Percentiles rank a stretch among this genome's conserved stretches.
Evolutionary conservation across 2,329 filamentous ascomycete species (phyloP).

Genomic region (Cadophora luteo-olivacea): DNA sequence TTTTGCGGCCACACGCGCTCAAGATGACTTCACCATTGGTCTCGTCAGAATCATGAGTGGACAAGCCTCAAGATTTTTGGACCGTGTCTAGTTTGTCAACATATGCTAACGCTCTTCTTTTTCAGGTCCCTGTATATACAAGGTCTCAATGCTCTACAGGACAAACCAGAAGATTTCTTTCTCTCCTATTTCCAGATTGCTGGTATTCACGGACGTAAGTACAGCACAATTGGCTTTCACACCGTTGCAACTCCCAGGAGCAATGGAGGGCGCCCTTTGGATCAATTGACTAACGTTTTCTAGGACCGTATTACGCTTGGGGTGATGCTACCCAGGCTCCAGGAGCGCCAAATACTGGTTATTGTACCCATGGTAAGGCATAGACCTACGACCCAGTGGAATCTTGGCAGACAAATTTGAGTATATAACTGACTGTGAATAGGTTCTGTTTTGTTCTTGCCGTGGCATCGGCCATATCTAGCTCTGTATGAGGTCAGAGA

Average conservation of each 20-base stretch:
- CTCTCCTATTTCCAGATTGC: constrained; percentile 39
- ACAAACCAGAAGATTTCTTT: constrained; percentile 26
- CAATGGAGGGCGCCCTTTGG: background rate
- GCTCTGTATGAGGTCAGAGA: constrained; percentile 58
- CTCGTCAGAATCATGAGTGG: background rate
- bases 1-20: background rate
- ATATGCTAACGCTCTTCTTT: constrained; percentile 18
- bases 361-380: constrained; percentile 40
- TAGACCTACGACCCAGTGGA: background rate
- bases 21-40: background rate
- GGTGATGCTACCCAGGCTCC: constrained; percentile 32
- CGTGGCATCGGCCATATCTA: constrained; percentile 63
- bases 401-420: background rate
- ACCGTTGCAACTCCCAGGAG: background rate
- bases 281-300: constrained; percentile 32
- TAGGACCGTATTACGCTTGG: constrained; percentile 39
- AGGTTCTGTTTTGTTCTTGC: constrained; percentile 40
- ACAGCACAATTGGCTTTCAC: background rate
- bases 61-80: background rate
- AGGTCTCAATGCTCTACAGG: constrained; percentile 31
- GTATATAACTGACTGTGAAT: background rate
- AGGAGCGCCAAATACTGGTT: constrained; percentile 34
- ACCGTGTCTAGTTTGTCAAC: background rate
- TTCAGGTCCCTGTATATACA: constrained; percentile 40
- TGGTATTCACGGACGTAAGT: constrained; percentile 34